Base-by-base conservation (phyloP, 1,284 basidiomycete genomes). In the Ustilago curta region DNA sequence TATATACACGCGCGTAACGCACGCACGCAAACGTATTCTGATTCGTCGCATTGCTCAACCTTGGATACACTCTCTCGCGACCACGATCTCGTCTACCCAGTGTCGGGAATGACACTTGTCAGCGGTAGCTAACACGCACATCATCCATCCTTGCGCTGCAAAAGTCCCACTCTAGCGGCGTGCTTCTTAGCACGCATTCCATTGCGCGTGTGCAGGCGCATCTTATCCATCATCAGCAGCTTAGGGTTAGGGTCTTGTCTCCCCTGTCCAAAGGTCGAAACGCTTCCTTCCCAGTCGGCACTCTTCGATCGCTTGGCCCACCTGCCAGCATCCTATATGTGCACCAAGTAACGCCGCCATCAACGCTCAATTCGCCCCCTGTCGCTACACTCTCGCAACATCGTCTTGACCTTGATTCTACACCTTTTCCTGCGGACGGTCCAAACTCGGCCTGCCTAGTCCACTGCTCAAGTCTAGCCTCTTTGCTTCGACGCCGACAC, bases 321-420 rank as follows among this genome's bases (percentile, higher is more conserved):
- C 31, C 40, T 8, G 31, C 29, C n/a, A 25, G 44, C 54, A 1
- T 57, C 25, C 44, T 57, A 37, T 27, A 57, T 57, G 55, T 48
- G 55, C 55, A 47, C 44, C 8, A 37, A 39, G 32, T 19, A 47
- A 35, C 27, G 19, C 25, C 23, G 23, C 18, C 25, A 49, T 16
- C 47, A 31, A 14, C 29, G 18, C 32, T 45, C 21, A 27, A 18
- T 12, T 18, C 21, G 11, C 12, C 18, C 37, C 43, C 47, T 23
- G 19, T 21, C 21, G 11, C 23, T 19, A 23, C 21, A 35, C 44
- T 16, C 25, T 32, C 43, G 43, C 42, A 19, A 3, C 44, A 42
- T 31, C 35, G 39, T 23, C 55, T 57, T 29, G 55, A 50, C 37
- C 23, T 16, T 23, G 27, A 12, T 8, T 3, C 4, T 32, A 8